A percentile compares a stretch with the other conserved stretches of the same genome.
These are phyloP conservation scores for Malus asiatica DNA, from an alignment of 306 rosid species.

Conservation along the genomic window DNA sequence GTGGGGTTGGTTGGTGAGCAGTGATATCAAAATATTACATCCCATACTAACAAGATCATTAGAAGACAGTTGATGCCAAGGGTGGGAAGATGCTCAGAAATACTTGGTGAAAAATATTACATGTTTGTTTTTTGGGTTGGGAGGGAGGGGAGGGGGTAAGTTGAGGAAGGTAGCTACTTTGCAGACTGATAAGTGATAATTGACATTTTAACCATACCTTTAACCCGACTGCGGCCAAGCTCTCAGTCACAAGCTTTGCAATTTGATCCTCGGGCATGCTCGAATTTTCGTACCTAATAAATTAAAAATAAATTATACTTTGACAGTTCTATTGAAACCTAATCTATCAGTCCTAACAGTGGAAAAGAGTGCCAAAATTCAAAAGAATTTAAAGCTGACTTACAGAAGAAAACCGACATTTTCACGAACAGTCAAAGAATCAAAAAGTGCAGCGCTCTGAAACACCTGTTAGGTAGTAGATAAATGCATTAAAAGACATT, in stretches of 20 bases:
- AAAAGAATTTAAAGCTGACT: slow-evolving; percentile 18
- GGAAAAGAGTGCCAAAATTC: slow-evolving; percentile 4
- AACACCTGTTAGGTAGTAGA: slow-evolving; percentile 57
- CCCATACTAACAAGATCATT: too few relatives aligned
- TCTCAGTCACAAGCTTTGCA: slow-evolving; percentile 68
- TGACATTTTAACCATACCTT: slow-evolving; percentile 37
- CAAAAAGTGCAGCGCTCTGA: slow-evolving; percentile 99
- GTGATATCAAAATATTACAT: not conserved
- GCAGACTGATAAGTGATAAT: too few relatives aligned
- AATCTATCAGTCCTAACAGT: not conserved
- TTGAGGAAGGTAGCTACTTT: too few relatives aligned
- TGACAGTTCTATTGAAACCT: not conserved
- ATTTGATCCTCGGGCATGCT: slow-evolving; percentile 69
- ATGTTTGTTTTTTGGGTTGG: too few relatives aligned
- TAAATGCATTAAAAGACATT: not conserved
- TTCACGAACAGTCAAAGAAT: slow-evolving; percentile 92
- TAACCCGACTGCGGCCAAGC: slow-evolving; percentile 88
- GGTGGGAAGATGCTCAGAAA: not conserved
- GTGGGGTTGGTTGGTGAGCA: not conserved
- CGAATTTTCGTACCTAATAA: slow-evolving; percentile 77
- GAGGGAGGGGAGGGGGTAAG: not conserved
- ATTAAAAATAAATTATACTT: slow-evolving; percentile 6
- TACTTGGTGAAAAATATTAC: not conserved
- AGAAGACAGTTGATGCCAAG: not conserved
- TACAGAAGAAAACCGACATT: slow-evolving; percentile 99